These are phyloP conservation scores for Scopulariopsis brevicaulis DNA, from an alignment of 2,329 filamentous ascomycete genomes.

Conservation along the genomic window DNA sequence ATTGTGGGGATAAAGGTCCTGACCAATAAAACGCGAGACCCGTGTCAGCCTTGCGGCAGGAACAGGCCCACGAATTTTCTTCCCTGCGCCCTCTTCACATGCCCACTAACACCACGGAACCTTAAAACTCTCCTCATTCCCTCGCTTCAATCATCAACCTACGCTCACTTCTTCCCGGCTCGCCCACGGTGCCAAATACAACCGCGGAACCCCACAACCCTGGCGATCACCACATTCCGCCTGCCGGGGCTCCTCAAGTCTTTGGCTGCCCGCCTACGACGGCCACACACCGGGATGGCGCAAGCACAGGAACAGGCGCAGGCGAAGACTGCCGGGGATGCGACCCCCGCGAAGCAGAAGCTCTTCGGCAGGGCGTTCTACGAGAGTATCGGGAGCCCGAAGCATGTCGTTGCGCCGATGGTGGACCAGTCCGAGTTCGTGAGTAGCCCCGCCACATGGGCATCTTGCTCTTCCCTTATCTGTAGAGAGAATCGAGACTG, in stretches of 20 bases:
- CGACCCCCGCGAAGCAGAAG: constrained; percentile 32
- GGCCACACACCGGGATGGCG: neutral
- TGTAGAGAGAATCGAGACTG: neutral
- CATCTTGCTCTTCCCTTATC: neutral
- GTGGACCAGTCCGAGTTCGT: constrained; percentile 98
- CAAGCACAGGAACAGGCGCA: neutral
- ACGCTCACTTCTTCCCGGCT: neutral
- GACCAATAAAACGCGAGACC: no score
- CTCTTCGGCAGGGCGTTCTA: constrained; percentile 84
- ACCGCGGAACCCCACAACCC: neutral
- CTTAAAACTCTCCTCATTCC: neutral
- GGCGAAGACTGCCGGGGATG: neutral
- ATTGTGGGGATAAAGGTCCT: no score
- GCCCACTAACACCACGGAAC: no score
- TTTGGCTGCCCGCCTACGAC: constrained; percentile 13
- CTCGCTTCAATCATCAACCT: neutral
- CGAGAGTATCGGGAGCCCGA: constrained; percentile 86
- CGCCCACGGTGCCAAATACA: neutral
- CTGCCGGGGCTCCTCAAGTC: neutral
- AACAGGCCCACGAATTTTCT: neutral
- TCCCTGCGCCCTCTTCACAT: neutral
- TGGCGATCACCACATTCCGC: neutral
- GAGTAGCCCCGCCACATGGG: constrained; percentile 22
- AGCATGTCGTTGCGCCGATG: constrained; percentile 89
- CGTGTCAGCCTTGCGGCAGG: neutral